Evolutionary conservation across 2,329 filamentous ascomycete species (phyloP).

Genomic region (Colletotrichum tanaceti): DNA sequence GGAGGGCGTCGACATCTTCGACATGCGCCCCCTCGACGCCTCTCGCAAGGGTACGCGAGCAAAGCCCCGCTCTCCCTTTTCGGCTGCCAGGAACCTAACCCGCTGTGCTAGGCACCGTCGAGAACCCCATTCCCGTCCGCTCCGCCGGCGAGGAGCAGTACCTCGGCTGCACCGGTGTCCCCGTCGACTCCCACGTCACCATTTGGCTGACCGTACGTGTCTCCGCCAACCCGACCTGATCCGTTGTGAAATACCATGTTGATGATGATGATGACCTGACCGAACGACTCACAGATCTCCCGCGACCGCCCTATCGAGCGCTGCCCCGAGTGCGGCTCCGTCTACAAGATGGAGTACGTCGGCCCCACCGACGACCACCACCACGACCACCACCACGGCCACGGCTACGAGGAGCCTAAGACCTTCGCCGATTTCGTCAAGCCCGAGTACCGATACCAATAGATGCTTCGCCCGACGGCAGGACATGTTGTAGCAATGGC

Average conservation of each 20-base stretch:
- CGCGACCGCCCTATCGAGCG: slow-evolving; percentile 92
- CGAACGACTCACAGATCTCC: slow-evolving; percentile 69
- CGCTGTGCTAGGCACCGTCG: slow-evolving; percentile 76
- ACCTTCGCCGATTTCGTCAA: slow-evolving; percentile 96
- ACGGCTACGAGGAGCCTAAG: slow-evolving; percentile 86
- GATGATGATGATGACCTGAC: slow-evolving; percentile 4
- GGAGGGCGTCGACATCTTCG: slow-evolving; percentile 97
- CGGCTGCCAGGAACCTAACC: slow-evolving; percentile 42
- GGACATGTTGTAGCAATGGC: slow-evolving; percentile 27
- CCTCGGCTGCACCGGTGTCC: slow-evolving; percentile 93
- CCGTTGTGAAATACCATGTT: not conserved
- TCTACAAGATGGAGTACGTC: slow-evolving; percentile 98
- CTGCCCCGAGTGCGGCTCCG: slow-evolving; percentile 95
- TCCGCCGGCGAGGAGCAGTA: slow-evolving; percentile 97
- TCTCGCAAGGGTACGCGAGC: slow-evolving; percentile 78
- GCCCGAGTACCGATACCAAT: slow-evolving; percentile 88
- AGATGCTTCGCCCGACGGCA: slow-evolving; percentile 43
- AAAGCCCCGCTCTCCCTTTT: not conserved
- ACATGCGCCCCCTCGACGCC: slow-evolving; percentile 95
- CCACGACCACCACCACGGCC: slow-evolving; percentile 62
- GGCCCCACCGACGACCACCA: slow-evolving; percentile 82
- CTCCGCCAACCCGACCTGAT: slow-evolving; percentile 30
- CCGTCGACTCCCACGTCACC: slow-evolving; percentile 90
- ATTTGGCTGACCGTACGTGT: slow-evolving; percentile 87
- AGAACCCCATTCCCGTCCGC: slow-evolving; percentile 90